Conservation (phyloP, 495 filamentous ascomycete species). For the Talaromyces trachyspermus region DNA sequence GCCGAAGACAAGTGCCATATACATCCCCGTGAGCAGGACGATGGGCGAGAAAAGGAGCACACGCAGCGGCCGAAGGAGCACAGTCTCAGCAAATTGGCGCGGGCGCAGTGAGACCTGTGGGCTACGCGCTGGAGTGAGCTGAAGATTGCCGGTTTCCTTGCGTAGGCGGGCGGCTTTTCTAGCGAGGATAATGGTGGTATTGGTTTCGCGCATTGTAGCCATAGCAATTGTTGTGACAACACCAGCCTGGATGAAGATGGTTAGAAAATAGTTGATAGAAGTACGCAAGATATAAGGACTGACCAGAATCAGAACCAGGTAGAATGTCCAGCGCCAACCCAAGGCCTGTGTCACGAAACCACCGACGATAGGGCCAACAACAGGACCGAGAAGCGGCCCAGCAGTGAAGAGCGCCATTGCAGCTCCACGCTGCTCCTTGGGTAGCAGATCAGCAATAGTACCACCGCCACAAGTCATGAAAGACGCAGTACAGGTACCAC, state of each 20-base stretch:
- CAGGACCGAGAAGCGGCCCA: slow-evolving; percentile 31
- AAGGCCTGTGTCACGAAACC: slow-evolving; percentile 18
- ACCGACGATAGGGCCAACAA: slow-evolving; percentile 21
- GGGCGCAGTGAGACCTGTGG: slow-evolving; percentile 37
- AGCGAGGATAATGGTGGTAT: slow-evolving; percentile 39
- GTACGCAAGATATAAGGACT: neutral
- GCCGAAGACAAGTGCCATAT: slow-evolving; percentile 33
- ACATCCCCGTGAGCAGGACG: slow-evolving; percentile 31
- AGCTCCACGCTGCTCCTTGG: slow-evolving; percentile 33
- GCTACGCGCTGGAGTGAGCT: slow-evolving; percentile 28
- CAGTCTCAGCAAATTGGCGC: slow-evolving; percentile 26
- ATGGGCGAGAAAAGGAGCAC: slow-evolving; percentile 42
- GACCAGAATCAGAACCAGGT: slow-evolving; percentile 19
- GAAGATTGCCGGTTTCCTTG: slow-evolving; percentile 41
- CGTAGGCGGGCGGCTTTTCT: slow-evolving; percentile 39
- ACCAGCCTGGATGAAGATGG: slow-evolving; percentile 28
- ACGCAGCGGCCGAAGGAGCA: slow-evolving; percentile 32
- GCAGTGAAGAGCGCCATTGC: slow-evolving; percentile 40
- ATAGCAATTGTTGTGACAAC: slow-evolving; percentile 45
- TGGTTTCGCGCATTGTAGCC: slow-evolving; percentile 52
- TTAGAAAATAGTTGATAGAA: slow-evolving; percentile 6
- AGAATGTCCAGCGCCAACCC: slow-evolving; percentile 53
- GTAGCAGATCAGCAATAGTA: slow-evolving; percentile 40
- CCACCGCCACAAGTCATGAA: slow-evolving; percentile 37
- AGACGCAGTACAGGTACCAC: slow-evolving; percentile 29